These are phyloP conservation scores for Cryphonectria carpinicola DNA, from an alignment of 2,329 filamentous ascomycete genomes.

Conservation along the genomic window DNA sequence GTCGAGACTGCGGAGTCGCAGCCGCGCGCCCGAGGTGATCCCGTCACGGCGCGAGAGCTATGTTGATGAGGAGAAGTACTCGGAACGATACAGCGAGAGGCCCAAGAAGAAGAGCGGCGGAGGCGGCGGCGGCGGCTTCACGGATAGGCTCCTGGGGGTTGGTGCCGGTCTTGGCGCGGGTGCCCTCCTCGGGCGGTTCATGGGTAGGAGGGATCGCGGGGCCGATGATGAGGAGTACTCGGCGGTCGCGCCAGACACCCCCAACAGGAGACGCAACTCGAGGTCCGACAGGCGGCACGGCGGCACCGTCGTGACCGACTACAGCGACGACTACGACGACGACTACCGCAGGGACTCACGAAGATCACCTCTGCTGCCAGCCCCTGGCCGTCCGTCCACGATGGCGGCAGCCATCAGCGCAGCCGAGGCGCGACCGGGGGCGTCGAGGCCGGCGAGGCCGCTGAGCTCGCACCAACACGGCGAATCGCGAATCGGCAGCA, in stretches of 20 bases:
- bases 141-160: slow-evolving; percentile 62
- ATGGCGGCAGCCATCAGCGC: slow-evolving; percentile 53
- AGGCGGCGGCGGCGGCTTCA: slow-evolving; percentile 63
- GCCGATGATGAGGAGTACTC: slow-evolving; percentile 64
- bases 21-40: slow-evolving; percentile 52
- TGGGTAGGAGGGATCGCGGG: slow-evolving; percentile 54
- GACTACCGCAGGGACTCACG: slow-evolving; percentile 39
- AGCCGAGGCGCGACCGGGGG: slow-evolving; percentile 43
- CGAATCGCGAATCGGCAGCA: slow-evolving; percentile 48
- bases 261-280: slow-evolving; percentile 50
- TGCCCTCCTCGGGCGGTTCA: slow-evolving; percentile 62
- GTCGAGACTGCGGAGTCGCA: slow-evolving; percentile 41
- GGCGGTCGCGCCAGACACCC: slow-evolving; percentile 65
- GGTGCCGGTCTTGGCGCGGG: slow-evolving; percentile 67
- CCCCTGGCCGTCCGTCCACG: slow-evolving; percentile 48
- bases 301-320: slow-evolving; percentile 46
- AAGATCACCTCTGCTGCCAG: slow-evolving; percentile 51
- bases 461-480: slow-evolving; percentile 51
- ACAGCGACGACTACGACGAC: slow-evolving; percentile 54
- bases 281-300: slow-evolving; percentile 34
- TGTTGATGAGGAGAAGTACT: slow-evolving; percentile 70
- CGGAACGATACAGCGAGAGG: slow-evolving; percentile 67
- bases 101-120: slow-evolving; percentile 46
- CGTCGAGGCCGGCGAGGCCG: slow-evolving; percentile 41
- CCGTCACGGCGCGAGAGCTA: slow-evolving; percentile 61